Evolutionary conservation across 257 asterid species (phyloP), one percentile per base, ranked within the genome.

Genomic region (Capsicum rhomboideum): DNA sequence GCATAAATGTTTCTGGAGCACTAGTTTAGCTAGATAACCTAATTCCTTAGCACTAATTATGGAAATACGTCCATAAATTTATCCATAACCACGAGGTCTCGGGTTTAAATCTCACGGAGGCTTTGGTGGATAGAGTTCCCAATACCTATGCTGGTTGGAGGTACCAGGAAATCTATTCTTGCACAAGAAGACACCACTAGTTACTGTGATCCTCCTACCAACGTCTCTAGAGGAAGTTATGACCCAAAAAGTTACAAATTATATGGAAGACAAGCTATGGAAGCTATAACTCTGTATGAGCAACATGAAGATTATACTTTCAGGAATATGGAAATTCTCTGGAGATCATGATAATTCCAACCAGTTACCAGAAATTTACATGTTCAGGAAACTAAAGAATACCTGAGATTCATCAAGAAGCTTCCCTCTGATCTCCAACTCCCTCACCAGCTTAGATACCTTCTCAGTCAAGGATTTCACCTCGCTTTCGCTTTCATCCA

Each of bases 361-460:
- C 11, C 61, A 82, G 77, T 49, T 49, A 53, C 31, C 20, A 67
- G 55, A 82, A 82, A 82, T 18, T 40, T 20, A 82, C 29, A 29
- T 31, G 67, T 82, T 50, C 8, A 21, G 20, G 59, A 78, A 84
- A 56, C 75, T 17, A 52, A 37, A 88, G 46, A 82, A 78, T 93
- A 97, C 99, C 99, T 94, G 99, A 85, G 99, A 95, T 91, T 97
- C 98, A 79, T 93, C 97, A 50, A 95, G 97, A 82, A 97, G 94
- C 90, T 95, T 93, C 78, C 84, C 90, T 84, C 89, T 92, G 67
- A 87, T 89, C 92, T 93, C 99, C 91, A 97, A 82, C 84, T 93
- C 97, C 88, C 87, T 88, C 79, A 86, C 92, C 71, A 94, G 93
- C 88, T 91, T 92, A 78, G 91, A 84, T 52, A 91, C 90, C 89